Evolutionary conservation across 768 basidiomycete species (phyloP), one percentile per base, ranked within the genome.

Genomic region (Trametopsis cervina): DNA sequence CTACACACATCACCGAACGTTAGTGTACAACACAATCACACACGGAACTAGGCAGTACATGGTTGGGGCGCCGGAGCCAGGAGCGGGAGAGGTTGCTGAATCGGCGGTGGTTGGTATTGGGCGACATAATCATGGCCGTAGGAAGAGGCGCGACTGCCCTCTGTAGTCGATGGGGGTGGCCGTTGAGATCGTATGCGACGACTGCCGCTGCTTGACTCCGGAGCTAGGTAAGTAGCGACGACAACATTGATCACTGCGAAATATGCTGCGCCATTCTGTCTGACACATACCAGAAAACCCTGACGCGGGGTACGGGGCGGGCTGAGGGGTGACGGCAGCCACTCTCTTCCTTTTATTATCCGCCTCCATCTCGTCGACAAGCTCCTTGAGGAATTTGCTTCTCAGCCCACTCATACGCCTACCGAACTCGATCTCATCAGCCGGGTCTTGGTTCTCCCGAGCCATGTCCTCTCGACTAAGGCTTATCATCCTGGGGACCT

Each of bases 401-500:
- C 91, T 74, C 35, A 81, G 74, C 29, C 70, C 67, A 25, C 85
- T 81, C 90, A 91, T 93, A 57, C 69, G 68, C 52, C 64, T 71
- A 17, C 87, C 92, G 79, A 85, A 91, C 42, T 81, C 77, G 33
- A 87, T 67, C 66, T 95, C 92, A 46, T 85, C 84, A 9, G 62
- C 56, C 0, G 83, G 81, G 61, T 95, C 91, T 29, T 89, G 69
- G 59, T 95, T 92, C 69, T 93, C 89, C 44, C 62, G 61, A 4
- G 61, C 62, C 59, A 74, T 65, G 57, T 89, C 81, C 23, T 72
- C 69, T 27, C 72, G 69, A 38, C 72, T 74, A 41, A 89, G 67
- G 26, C 69, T 68, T 37, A 74, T 73, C 50, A 89, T 61, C 53
- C 69, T 64, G 6, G 88, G 86, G 24, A 81, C 81, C 65, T 82